These are phyloP conservation scores for Azolla pinnata DNA, from an alignment of 75 land plant genomes.

Conservation along the genomic window DNA sequence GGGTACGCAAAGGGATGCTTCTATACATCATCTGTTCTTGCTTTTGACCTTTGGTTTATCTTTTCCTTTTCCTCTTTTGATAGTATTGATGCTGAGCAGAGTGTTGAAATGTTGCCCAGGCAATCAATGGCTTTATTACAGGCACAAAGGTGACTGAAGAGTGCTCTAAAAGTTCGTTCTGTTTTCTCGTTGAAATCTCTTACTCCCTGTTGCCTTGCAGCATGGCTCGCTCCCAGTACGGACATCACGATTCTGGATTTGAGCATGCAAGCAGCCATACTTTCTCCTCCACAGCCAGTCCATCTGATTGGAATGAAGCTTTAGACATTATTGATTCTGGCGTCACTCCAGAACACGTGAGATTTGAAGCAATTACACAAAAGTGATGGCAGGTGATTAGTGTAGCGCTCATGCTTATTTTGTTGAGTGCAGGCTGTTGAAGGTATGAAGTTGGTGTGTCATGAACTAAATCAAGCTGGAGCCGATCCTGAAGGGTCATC, in stretches of 20 bases:
- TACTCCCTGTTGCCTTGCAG: too few species aligned
- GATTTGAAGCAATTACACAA: background rate
- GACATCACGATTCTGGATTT: too few species aligned
- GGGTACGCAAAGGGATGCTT: slow-evolving; percentile 32
- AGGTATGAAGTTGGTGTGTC: slow-evolving; percentile 96
- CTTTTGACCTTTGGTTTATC: background rate
- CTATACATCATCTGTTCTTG: background rate
- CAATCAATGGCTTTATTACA: too few species aligned
- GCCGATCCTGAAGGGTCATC: slow-evolving; percentile 62
- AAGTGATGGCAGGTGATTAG: too few species aligned
- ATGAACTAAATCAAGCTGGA: slow-evolving; percentile 74
- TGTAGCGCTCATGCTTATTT: too few species aligned
- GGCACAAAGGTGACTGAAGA: too few species aligned
- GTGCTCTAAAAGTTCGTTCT: too few species aligned
- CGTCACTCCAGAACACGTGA: slow-evolving; percentile 77
- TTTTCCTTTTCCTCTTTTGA: slow-evolving; percentile 1
- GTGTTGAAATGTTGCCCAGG: too few species aligned
- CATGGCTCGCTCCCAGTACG: too few species aligned
- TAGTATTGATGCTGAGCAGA: background rate
- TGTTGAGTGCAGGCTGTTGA: slow-evolving; percentile 99
- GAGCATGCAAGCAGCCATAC: too few species aligned
- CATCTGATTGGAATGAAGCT: slow-evolving; percentile 95
- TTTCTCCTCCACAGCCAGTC: slow-evolving; percentile 28
- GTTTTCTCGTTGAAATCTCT: too few species aligned
- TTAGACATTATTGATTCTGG: slow-evolving; percentile 78